Evolutionary conservation across 2,329 filamentous ascomycete genomes (phyloP).

Genomic region (Pseudocercospora macadamiae): DNA sequence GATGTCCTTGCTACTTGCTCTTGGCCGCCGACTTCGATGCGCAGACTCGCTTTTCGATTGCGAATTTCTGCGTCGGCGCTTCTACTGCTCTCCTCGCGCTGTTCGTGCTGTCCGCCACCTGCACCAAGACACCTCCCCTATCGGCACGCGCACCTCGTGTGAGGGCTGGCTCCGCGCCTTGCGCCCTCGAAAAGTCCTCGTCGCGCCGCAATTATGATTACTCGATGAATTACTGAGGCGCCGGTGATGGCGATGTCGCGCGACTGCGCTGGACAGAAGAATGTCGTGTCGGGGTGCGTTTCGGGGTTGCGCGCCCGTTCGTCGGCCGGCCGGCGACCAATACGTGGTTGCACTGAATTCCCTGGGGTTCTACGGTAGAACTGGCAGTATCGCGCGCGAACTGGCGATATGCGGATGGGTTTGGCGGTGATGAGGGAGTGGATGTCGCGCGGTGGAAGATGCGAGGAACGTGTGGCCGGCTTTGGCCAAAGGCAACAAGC

Average conservation of each 20-base stretch:
- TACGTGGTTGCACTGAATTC: slow-evolving; percentile 19
- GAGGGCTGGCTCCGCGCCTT: slow-evolving; percentile 36
- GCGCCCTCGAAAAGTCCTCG: slow-evolving; percentile 19
- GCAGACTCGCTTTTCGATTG: slow-evolving; percentile 8
- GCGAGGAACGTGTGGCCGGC: neutral
- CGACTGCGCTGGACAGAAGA: neutral
- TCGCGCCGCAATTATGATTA: slow-evolving; percentile 21
- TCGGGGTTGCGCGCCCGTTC: slow-evolving; percentile 22
- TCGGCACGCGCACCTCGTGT: slow-evolving; percentile 35
- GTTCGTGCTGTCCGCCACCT: slow-evolving; percentile 30
- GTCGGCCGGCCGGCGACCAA: slow-evolving; percentile 37
- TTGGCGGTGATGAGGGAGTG: slow-evolving; percentile 24
- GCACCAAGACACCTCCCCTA: slow-evolving; percentile 24
- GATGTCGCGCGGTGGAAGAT: slow-evolving; percentile 16
- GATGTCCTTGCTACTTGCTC: slow-evolving; percentile 11
- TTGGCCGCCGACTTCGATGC: slow-evolving; percentile 2
- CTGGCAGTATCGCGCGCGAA: slow-evolving; percentile 34
- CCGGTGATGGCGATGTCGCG: slow-evolving; percentile 28
- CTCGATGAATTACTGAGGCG: slow-evolving; percentile 23
- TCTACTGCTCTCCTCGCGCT: neutral
- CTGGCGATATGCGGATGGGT: slow-evolving; percentile 36
- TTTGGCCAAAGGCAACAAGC: slow-evolving; percentile 3
- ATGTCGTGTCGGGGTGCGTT: slow-evolving; percentile 26
- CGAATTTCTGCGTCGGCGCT: slow-evolving; percentile 13
- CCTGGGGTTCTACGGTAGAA: slow-evolving; percentile 18